Evolutionary conservation across 306 rosid species (phyloP).

Genomic region (Cotoneaster glaucophyllus): DNA sequence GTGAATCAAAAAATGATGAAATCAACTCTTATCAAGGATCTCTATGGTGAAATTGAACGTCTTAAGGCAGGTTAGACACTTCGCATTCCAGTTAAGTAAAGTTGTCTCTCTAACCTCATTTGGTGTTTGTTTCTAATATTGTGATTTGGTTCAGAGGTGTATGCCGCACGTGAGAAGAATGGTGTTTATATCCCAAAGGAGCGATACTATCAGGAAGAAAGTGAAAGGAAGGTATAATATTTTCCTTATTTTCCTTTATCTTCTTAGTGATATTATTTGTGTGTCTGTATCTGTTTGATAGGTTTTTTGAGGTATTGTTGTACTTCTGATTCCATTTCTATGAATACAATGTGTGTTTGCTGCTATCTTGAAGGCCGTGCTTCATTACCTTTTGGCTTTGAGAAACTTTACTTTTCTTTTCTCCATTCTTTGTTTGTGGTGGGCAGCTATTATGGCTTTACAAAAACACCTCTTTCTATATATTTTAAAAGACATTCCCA

Average conservation of each 20-base stretch:
- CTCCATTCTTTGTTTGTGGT: not conserved
- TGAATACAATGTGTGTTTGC: not conserved
- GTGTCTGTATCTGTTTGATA: not conserved
- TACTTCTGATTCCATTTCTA: too few relatives aligned
- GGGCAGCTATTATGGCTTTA: not conserved
- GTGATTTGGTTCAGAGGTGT: conserved; percentile 59
- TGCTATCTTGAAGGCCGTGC: not conserved
- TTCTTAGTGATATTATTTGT: not conserved
- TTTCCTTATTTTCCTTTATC: not conserved
- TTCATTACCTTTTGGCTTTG: not conserved
- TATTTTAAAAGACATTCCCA: not conserved
- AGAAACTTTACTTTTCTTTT: not conserved
- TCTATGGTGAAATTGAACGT: conserved; percentile 95
- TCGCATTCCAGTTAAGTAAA: not conserved
- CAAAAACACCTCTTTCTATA: not conserved
- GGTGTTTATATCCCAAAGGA: conserved; percentile 97
- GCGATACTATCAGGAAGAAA: conserved; percentile 85
- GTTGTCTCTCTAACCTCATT: not conserved
- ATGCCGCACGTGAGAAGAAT: conserved; percentile 94
- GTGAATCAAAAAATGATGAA: conserved; percentile 99
- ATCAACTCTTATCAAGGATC: conserved; percentile 91
- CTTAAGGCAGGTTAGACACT: conserved; percentile 68
- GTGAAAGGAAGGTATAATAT: conserved; percentile 63
- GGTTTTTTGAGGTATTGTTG: not conserved
- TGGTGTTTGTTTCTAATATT: conserved; percentile 5